These are phyloP conservation scores for Globisporangium lucens DNA, from an alignment of 352 stramenopile species.

Conservation along the genomic window DNA sequence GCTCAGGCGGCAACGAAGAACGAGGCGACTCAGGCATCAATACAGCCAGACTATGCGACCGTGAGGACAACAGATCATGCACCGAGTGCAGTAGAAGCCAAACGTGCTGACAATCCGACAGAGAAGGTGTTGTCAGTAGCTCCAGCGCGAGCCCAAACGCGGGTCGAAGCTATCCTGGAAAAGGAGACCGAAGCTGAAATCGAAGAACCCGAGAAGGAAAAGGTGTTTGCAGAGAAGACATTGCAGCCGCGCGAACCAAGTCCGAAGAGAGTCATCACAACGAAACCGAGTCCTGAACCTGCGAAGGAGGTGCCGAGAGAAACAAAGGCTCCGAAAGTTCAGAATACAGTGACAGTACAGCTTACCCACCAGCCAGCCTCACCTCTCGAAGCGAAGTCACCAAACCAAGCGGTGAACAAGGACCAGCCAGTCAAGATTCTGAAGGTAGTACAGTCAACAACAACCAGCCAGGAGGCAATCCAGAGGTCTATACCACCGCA, in stretches of 20 bases:
- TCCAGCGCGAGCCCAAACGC: background rate
- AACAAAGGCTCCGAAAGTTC: background rate
- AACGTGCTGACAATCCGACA: background rate
- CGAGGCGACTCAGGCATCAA: background rate
- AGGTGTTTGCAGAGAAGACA: background rate
- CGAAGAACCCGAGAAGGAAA: background rate
- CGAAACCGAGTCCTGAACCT: background rate
- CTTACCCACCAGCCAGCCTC: background rate
- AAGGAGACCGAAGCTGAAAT: background rate
- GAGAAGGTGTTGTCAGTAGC: background rate
- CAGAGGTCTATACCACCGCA: background rate
- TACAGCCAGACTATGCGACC: background rate
- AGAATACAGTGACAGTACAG: background rate
- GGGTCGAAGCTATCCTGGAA: background rate
- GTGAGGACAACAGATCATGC: background rate
- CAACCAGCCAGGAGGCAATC: background rate
- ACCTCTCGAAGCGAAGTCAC: background rate
- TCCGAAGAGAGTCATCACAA: background rate
- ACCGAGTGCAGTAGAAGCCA: background rate
- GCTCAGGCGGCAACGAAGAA: background rate
- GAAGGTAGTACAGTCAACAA: background rate
- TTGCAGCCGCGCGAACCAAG: background rate
- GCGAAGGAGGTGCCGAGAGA: too few species aligned
- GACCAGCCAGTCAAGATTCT: background rate
- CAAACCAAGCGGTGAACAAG: background rate